These are phyloP conservation scores for Lachancea lanzarotensis DNA, from an alignment of 805 yeast genomes.

Conservation along the genomic window DNA sequence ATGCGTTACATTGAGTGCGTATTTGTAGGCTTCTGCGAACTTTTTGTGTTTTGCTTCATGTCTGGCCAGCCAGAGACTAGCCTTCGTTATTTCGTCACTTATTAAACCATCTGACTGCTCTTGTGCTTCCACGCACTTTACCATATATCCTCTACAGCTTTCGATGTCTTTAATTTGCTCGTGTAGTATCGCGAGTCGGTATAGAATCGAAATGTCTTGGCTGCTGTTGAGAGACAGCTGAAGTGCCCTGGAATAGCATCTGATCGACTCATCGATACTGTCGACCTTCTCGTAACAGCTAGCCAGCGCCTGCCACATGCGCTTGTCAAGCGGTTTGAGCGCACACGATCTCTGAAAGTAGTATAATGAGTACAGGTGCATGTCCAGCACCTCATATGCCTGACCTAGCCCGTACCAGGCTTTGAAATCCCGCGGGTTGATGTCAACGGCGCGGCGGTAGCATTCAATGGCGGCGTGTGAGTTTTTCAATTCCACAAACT, in stretches of 20 bases:
- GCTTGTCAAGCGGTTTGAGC: slow-evolving; percentile 76
- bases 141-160: slow-evolving; percentile 57
- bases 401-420: slow-evolving; percentile 99
- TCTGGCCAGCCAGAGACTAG: slow-evolving; percentile 81
- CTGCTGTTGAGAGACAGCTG: slow-evolving; percentile 45
- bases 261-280: slow-evolving; percentile 65
- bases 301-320: slow-evolving; percentile 97
- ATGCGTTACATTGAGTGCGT: slow-evolving; percentile 62
- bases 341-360: slow-evolving; percentile 89
- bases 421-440: slow-evolving; percentile 79
- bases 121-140: slow-evolving; percentile 48
- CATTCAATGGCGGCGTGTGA: slow-evolving; percentile 97
- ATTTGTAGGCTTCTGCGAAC: slow-evolving; percentile 62
- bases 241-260: slow-evolving; percentile 74
- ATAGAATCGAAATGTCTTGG: slow-evolving; percentile 46
- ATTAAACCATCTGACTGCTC: slow-evolving; percentile 54
- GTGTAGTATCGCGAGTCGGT: slow-evolving; percentile 60
- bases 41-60: slow-evolving; percentile 49
- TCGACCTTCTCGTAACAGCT: slow-evolving; percentile 78
- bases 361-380: slow-evolving; percentile 87
- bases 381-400: slow-evolving; percentile 93
- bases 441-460: slow-evolving; percentile 87
- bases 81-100: slow-evolving; percentile 69
- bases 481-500: slow-evolving; percentile 90
- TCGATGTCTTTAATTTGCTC: slow-evolving; percentile 47